phyloP scores from a whole-genome alignment of 495 filamentous ascomycete species.

The Podospora pseudoanserina region DNA sequence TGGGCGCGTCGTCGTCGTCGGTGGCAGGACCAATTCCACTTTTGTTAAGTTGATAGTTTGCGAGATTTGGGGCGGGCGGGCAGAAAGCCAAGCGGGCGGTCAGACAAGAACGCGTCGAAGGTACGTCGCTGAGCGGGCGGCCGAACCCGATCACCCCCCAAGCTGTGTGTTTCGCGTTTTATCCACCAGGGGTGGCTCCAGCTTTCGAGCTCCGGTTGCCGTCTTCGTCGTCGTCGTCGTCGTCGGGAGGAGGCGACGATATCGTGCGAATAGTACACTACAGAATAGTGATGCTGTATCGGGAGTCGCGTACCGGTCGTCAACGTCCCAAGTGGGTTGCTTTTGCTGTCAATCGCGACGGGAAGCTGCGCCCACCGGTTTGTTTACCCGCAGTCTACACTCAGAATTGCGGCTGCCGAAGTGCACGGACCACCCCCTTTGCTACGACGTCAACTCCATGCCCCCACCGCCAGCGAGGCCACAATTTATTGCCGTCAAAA shows the following conservation, averaged over 20 bases:
- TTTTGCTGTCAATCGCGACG: conserved; percentile 15
- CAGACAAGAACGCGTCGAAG: conserved; percentile 5
- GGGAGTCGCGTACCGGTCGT: background rate
- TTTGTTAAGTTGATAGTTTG: background rate
- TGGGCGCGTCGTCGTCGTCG: conserved; percentile 3
- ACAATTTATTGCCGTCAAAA: background rate
- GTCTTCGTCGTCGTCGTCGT: background rate
- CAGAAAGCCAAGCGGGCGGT: conserved; percentile 6
- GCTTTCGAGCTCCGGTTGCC: background rate
- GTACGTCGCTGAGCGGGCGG: background rate
- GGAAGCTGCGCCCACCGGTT: conserved; percentile 22
- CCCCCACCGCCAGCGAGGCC: background rate
- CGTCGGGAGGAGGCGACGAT: background rate
- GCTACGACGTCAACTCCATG: background rate
- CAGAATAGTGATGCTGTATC: background rate
- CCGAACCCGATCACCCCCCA: background rate
- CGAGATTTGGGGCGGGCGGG: background rate
- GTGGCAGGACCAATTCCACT: background rate
- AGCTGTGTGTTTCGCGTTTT: conserved; percentile 6
- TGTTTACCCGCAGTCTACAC: conserved; percentile 22
- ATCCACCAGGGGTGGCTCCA: background rate
- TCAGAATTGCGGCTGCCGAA: conserved; percentile 2
- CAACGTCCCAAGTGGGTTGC: conserved; percentile 7
- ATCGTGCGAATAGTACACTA: background rate
- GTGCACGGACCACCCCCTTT: conserved; percentile 16